Conservation (phyloP, 768 basidiomycete genomes). For the Tricholoma sp. region DNA sequence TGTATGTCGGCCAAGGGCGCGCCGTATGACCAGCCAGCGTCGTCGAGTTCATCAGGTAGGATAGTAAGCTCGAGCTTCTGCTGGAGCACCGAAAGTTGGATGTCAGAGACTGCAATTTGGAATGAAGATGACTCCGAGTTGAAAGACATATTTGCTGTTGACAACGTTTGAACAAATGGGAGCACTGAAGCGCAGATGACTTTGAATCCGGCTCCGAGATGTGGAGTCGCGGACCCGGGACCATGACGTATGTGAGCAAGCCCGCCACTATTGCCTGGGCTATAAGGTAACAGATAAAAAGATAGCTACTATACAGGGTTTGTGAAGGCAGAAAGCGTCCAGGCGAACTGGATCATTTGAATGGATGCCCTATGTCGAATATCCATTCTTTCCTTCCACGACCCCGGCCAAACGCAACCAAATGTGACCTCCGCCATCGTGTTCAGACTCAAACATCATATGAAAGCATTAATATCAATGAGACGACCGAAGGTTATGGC, state of each 20-base stretch:
- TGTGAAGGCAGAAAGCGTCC: too few species aligned
- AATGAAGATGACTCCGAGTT: background rate
- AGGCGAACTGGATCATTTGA: too few species aligned
- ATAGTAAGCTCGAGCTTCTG: background rate
- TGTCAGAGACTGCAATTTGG: background rate
- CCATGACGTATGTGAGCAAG: too few species aligned
- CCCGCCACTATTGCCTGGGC: too few species aligned
- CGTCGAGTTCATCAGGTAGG: background rate
- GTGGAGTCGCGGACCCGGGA: too few species aligned
- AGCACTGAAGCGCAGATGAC: too few species aligned
- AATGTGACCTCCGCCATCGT: conserved; percentile 44
- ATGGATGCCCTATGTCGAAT: conserved; percentile 2
- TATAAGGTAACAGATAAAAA: too few species aligned
- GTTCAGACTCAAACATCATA: conserved; percentile 43
- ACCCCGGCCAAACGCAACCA: conserved; percentile 35
- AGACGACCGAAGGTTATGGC: background rate
- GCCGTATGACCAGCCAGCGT: conserved; percentile 40
- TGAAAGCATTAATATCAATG: background rate
- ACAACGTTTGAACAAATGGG: too few species aligned
- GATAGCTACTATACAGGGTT: too few species aligned
- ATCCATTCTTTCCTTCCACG: conserved; percentile 28
- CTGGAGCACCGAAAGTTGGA: background rate
- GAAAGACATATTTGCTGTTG: too few species aligned
- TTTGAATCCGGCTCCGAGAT: too few species aligned
- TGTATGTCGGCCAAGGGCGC: conserved; percentile 34